Base-by-base conservation (phyloP, 2,329 filamentous ascomycete genomes). In the Botrytis squamosa region DNA sequence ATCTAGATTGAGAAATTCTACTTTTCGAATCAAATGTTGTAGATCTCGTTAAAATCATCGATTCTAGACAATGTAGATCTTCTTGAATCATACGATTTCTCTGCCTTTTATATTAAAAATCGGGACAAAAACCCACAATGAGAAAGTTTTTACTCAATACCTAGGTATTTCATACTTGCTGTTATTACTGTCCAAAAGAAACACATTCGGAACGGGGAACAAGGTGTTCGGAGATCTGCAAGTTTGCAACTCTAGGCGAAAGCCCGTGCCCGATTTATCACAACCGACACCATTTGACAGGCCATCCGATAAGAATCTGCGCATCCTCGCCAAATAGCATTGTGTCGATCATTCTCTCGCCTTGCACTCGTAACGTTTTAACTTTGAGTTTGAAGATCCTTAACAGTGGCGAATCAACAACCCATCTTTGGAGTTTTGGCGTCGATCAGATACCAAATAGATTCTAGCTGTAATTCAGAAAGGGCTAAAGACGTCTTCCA, bases 91-190 rank as follows among this genome's bases (percentile, higher is more conserved):
- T 69, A 59, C 67, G 67, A 70, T 62, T 62, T 46, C 25, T 46
- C 10, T 70, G 5, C 36, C 12, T n/a, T 36, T 70, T 70, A 70
- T 70, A 57, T 69, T 69, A 18, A 68, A 52, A 38, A 40, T 72
- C 67, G 74, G 68, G 63, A 59, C 72, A 72, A 62, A 67, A 66
- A 60, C 44, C 63, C 71, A 67, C 73, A 74, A 73, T 75, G 72
- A 49, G 68, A 74, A 75, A 73, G 74, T 76, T 76, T 77, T 57
- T 57, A 57, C n/a, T 57, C 52, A 57, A 18, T 33, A 29, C 16
- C n/a, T 57, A 57, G 49, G 49, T 57, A 57, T 9, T 29, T 14
- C 29, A 29, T 29, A 79, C 65, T 40, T 22, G 14, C 55, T 8
- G 14, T 66, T 18, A 49, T 55, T 40, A 29, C 65, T 67, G 33